phyloP scores from a whole-genome alignment of 2,329 filamentous ascomycete genomes.

The Alternaria atra region DNA sequence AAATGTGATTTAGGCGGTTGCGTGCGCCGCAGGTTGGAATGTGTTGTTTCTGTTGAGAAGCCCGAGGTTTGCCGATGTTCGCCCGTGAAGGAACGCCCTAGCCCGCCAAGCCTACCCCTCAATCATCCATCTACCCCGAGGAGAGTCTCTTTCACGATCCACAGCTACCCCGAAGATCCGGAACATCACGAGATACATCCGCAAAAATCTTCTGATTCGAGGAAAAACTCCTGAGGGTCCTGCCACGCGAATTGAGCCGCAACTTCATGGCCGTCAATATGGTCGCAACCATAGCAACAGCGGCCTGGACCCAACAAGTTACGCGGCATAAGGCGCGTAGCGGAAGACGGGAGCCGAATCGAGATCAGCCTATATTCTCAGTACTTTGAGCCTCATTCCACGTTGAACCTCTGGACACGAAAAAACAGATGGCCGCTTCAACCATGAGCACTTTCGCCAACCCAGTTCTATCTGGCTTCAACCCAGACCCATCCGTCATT shows the following conservation, averaged over 20 bases:
- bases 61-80: background rate
- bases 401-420: background rate
- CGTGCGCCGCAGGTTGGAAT: background rate
- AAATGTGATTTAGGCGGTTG: no score
- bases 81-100: background rate
- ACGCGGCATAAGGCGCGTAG: background rate
- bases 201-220: slow-evolving; percentile 4
- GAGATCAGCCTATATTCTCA: background rate
- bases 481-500: slow-evolving; percentile 60
- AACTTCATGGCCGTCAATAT: background rate
- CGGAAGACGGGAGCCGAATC: background rate
- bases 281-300: background rate
- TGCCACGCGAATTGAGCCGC: background rate
- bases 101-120: slow-evolving; percentile 15
- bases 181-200: background rate
- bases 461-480: slow-evolving; percentile 50
- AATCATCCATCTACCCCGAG: slow-evolving; percentile 2
- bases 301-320: background rate
- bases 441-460: slow-evolving; percentile 10
- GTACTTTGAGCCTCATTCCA: background rate
- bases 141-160: background rate
- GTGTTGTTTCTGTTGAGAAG: background rate
- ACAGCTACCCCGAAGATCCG: background rate
- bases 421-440: background rate
- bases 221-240: slow-evolving; percentile 5